Evolutionary conservation across 2,329 filamentous ascomycete genomes (phyloP).

Genomic region (Fusarium avenaceum): DNA sequence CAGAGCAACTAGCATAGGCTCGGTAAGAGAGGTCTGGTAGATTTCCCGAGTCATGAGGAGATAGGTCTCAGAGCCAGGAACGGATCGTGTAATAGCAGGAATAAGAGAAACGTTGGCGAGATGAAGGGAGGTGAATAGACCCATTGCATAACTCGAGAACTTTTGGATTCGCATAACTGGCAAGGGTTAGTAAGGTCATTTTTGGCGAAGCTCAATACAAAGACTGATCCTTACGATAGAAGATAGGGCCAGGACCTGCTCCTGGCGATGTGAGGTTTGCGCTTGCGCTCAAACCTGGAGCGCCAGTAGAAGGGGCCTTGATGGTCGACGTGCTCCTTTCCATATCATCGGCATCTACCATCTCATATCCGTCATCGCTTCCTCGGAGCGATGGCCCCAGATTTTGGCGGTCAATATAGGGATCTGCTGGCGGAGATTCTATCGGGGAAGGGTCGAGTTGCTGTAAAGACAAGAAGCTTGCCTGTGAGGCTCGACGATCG

Average conservation of each 20-base stretch:
- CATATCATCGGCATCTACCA: conserved; percentile 48
- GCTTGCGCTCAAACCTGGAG: conserved; percentile 70
- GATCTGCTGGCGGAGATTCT: conserved; percentile 63
- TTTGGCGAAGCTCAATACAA: not conserved
- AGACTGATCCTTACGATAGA: conserved; percentile 72
- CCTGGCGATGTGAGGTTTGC: conserved; percentile 34
- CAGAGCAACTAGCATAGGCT: conserved; percentile 82
- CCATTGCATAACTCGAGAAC: conserved; percentile 90
- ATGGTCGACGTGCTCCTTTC: conserved; percentile 51
- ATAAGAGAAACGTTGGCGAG: conserved; percentile 85
- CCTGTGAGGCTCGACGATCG: conserved; percentile 45
- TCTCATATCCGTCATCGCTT: conserved; percentile 51
- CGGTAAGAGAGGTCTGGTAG: conserved; percentile 86
- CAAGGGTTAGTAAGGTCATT: conserved; percentile 7
- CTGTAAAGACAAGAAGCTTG: conserved; percentile 72
- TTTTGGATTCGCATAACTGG: conserved; percentile 75
- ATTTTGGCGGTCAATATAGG: conserved; percentile 59
- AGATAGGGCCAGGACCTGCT: conserved; percentile 75
- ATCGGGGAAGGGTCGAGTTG: conserved; percentile 88
- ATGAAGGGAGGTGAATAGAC: conserved; percentile 81
- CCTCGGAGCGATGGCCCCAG: conserved; percentile 48
- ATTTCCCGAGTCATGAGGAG: conserved; percentile 91
- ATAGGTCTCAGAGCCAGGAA: conserved; percentile 83
- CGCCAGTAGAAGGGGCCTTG: conserved; percentile 60
- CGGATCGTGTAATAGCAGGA: conserved; percentile 79